Evolutionary conservation across 768 basidiomycete genomes (phyloP).

Genomic region (Rhodosporidiobolus odoratus): DNA sequence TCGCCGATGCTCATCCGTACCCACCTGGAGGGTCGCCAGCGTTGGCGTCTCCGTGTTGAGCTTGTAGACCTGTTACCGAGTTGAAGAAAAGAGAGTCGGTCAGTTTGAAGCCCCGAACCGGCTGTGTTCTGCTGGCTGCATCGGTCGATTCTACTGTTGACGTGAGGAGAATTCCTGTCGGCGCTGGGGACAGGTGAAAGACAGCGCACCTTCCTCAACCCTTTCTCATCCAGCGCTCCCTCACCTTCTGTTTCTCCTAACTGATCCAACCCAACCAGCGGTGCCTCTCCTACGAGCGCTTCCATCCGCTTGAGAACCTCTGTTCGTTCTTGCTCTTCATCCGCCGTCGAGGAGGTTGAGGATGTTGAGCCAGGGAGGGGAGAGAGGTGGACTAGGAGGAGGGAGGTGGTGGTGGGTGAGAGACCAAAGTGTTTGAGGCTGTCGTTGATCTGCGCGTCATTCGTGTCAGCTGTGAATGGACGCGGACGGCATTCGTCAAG

Average conservation of each 20-base stretch:
- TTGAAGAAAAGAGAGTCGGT: background rate
- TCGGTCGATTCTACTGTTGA: too few species aligned
- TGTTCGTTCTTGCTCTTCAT: conserved; percentile 43
- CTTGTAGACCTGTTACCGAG: conserved; percentile 62
- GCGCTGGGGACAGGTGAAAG: background rate
- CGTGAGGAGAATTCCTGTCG: background rate
- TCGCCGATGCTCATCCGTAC: conserved; percentile 45
- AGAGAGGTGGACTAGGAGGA: conserved; percentile 68
- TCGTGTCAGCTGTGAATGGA: background rate
- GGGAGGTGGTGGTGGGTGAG: conserved; percentile 58
- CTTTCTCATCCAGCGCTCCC: conserved; percentile 63
- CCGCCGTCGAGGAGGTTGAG: background rate
- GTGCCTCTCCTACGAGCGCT: conserved; percentile 57
- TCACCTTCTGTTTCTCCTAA: conserved; percentile 43
- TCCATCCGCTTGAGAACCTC: conserved; percentile 53
- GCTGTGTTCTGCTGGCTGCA: too few species aligned
- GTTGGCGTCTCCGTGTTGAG: conserved; percentile 54
- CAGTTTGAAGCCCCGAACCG: too few species aligned
- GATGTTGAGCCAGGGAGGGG: background rate
- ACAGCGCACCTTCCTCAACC: conserved; percentile 64
- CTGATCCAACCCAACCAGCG: conserved; percentile 51
- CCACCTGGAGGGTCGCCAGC: conserved; percentile 41
- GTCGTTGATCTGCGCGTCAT: conserved; percentile 69
- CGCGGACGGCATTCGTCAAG: background rate
- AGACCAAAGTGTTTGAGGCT: conserved; percentile 80